phyloP scores from a whole-genome alignment of 345 rosid species.

The Diplotaxis tenuifolia region DNA sequence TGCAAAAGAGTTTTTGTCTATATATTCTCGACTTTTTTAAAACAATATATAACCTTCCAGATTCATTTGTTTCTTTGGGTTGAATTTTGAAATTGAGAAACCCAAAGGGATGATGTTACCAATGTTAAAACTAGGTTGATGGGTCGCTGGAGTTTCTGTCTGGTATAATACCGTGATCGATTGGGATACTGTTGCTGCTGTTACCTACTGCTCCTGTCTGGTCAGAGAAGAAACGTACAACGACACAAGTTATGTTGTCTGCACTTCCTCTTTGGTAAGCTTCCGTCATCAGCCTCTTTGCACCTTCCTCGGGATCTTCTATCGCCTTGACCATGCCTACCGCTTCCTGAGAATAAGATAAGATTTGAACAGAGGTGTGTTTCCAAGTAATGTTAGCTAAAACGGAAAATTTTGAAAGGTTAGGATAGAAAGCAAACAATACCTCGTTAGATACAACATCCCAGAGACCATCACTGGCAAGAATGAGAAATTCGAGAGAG shows the following conservation, averaged over 20 bases:
- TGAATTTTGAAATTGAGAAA: constrained; percentile 7
- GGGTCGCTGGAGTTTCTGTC: constrained; percentile 18
- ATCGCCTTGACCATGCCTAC: constrained; percentile 75
- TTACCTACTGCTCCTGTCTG: constrained; percentile 30
- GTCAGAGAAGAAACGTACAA: constrained; percentile 73
- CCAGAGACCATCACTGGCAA: constrained; percentile 99
- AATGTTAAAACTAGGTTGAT: constrained; percentile 28
- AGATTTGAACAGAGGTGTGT: constrained; percentile 7
- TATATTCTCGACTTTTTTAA: constrained; percentile 3
- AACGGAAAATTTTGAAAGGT: background rate
- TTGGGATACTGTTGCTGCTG: constrained; percentile 32
- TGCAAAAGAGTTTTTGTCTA: constrained; percentile 23
- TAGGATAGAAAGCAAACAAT: background rate
- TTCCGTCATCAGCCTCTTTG: constrained; percentile 80
- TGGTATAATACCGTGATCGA: constrained; percentile 18
- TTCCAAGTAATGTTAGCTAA: constrained; percentile 12
- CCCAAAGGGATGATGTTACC: constrained; percentile 6
- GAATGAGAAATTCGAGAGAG: constrained; percentile 97
- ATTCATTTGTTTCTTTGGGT: background rate
- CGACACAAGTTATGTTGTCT: constrained; percentile 94
- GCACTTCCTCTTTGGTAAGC: constrained; percentile 98
- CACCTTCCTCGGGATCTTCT: constrained; percentile 86
- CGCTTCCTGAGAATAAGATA: constrained; percentile 61
- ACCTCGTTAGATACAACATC: constrained; percentile 99
- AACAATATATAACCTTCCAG: constrained; percentile 24